Evolutionary conservation across 306 rosid species (phyloP), one percentile per base, ranked within the genome.

Genomic region (Sicyos edulis): DNA sequence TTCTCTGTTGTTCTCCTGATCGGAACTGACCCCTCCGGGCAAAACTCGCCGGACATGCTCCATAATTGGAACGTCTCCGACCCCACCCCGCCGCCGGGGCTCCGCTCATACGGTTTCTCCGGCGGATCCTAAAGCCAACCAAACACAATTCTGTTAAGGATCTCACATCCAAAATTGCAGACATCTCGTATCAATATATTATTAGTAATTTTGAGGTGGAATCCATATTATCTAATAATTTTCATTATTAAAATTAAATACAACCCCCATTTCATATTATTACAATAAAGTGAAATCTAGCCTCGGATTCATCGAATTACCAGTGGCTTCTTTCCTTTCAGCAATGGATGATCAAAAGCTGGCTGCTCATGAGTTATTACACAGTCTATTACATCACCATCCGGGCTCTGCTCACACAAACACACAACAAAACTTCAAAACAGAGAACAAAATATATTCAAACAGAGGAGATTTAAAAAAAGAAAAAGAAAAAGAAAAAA

Each of bases 271-370:
- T n/a, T n/a, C n/a, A n/a, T n/a, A n/a, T n/a, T n/a, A n/a, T n/a
- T n/a, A n/a, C n/a, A 32, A 32, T 2, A 32, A 17, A 21, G 3
- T 49, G 15, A 49, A 49, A 49, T 26, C 4, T 0, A 69, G 29
- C 12, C 4, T 13, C 6, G 75, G 74, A 4, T 61, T 10, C 20
- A 8, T 19, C 20, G n/a, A 5, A 4, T 66, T 85, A 92, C 98
- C 91, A 90, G 12, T 79, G 96, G 96, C 79, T 81, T 90, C 51
- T 84, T 79, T 55, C 91, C 96, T 77, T 76, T 84, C 40, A 92
- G 78, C n/a, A 59, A 72, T 60, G 96, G 96, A 75, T 92, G 96
- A 83, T 92, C 98, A 75, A 92, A 92, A 78, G 98, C 96, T 8
- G 91, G 93, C 79, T 92, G 98, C 4, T 64, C 76, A 80, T 88